Conservation (phyloP, 768 basidiomycete species). For the Butyriboletus loyo region DNA sequence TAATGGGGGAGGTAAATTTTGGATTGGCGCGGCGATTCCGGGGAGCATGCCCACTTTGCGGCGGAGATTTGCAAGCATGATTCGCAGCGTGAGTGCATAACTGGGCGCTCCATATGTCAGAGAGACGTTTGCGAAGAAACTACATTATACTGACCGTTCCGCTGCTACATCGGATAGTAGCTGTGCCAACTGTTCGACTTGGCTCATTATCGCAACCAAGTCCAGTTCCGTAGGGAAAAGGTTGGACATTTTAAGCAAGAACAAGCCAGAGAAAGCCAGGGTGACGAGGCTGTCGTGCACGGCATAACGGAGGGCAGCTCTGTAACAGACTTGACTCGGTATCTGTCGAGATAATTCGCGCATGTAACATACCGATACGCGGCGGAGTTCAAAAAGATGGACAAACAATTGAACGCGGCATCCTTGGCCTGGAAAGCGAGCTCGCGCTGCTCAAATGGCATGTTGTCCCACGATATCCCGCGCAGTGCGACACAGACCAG, state of each 20-base stretch:
- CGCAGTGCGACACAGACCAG: conserved; percentile 89
- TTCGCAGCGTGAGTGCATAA: conserved; percentile 85
- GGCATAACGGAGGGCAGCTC: conserved; percentile 87
- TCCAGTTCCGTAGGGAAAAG: conserved; percentile 87
- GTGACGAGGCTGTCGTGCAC: conserved; percentile 92
- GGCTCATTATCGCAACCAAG: conserved; percentile 66
- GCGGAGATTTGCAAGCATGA: conserved; percentile 90
- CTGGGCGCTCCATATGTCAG: conserved; percentile 36
- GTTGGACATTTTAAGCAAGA: conserved; percentile 91
- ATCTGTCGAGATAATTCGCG: neutral
- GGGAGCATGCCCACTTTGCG: conserved; percentile 75
- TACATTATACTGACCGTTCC: conserved; percentile 56
- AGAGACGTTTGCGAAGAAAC: neutral
- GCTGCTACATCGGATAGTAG: conserved; percentile 91
- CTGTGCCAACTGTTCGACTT: conserved; percentile 90
- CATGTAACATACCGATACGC: conserved; percentile 65
- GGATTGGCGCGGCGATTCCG: conserved; percentile 45
- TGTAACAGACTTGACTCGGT: conserved; percentile 27
- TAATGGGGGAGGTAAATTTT: conserved; percentile 50
- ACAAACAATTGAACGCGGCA: conserved; percentile 80
- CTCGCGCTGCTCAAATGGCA: conserved; percentile 93
- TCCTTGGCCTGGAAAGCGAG: conserved; percentile 95
- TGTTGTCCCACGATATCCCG: conserved; percentile 93
- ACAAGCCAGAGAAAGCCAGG: conserved; percentile 86
- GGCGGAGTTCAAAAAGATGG: conserved; percentile 77